These are phyloP conservation scores for Trichoderma sp. DNA, from an alignment of 2,329 filamentous ascomycete genomes.

Conservation along the genomic window DNA sequence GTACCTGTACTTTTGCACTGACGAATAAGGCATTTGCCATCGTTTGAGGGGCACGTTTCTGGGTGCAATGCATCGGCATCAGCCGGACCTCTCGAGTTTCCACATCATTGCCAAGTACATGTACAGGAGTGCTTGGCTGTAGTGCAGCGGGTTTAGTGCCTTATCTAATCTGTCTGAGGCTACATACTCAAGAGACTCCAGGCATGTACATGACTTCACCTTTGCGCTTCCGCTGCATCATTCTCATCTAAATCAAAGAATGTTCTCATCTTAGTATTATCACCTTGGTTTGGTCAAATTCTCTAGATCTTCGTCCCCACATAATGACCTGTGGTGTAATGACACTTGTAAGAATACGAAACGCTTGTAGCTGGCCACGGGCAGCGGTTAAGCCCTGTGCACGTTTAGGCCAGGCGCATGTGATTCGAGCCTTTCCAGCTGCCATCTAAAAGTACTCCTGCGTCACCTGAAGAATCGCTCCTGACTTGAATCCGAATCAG, in stretches of 20 bases:
- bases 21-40: background rate
- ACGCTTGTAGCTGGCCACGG: background rate
- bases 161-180: background rate
- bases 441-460: background rate
- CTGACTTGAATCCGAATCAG: background rate
- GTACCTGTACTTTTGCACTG: background rate
- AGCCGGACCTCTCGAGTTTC: background rate
- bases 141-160: background rate
- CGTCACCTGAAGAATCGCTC: conserved; percentile 13
- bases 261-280: background rate
- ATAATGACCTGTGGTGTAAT: background rate
- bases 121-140: background rate
- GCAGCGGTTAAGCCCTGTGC: background rate
- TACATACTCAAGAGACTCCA: background rate
- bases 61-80: background rate
- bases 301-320: background rate
- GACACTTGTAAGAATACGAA: background rate
- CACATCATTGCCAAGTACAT: background rate
- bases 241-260: background rate
- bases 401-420: conserved; percentile 20
- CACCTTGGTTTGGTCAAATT: background rate
- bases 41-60: background rate
- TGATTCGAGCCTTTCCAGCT: conserved; percentile 15
- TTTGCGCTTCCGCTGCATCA: background rate
- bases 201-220: background rate